phyloP scores from a whole-genome alignment of 495 filamentous ascomycete genomes.

The Aspergillus baeticus region DNA sequence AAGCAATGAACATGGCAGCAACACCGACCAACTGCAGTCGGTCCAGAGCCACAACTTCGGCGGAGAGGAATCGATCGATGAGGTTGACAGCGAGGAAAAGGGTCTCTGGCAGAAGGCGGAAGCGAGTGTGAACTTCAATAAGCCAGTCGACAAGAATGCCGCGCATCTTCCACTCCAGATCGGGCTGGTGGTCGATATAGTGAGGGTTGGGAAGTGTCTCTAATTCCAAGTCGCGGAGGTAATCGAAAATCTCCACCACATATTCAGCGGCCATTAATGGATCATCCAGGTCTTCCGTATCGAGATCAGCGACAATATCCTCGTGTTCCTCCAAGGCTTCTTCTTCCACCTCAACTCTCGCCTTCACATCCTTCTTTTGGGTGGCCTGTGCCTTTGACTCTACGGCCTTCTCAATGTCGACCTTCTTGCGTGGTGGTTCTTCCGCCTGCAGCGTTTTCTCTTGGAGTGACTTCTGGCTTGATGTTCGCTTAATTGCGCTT shows the following conservation, averaged over 20 bases:
- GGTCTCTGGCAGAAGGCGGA: slow-evolving; percentile 96
- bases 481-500: slow-evolving; percentile 55
- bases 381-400: slow-evolving; percentile 19
- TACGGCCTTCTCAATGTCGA: slow-evolving; percentile 51
- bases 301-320: slow-evolving; percentile 64
- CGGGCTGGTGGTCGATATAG: slow-evolving; percentile 91
- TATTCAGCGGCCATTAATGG: slow-evolving; percentile 98
- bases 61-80: slow-evolving; percentile 94
- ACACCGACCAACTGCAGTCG: slow-evolving; percentile 95
- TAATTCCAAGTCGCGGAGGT: slow-evolving; percentile 82
- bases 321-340: slow-evolving; percentile 44
- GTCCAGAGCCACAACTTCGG: slow-evolving; percentile 90
- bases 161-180: slow-evolving; percentile 97
- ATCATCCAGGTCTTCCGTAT: slow-evolving; percentile 85
- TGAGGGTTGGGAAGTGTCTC: slow-evolving; percentile 82
- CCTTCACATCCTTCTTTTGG: slow-evolving; percentile 23
- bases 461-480: slow-evolving; percentile 52
- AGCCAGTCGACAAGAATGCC: slow-evolving; percentile 98
- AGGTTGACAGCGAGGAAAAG: slow-evolving; percentile 97
- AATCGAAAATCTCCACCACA: slow-evolving; percentile 95
- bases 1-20: slow-evolving; percentile 97
- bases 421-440: slow-evolving; percentile 54
- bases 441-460: slow-evolving; percentile 61
- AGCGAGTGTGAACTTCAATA: slow-evolving; percentile 95
- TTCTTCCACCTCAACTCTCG: slow-evolving; percentile 29